Percentiles rank a stretch among this genome's conserved stretches.
Conservation (phyloP, 1,139 yeast genomes). For the Candida sanyaensis region DNA sequence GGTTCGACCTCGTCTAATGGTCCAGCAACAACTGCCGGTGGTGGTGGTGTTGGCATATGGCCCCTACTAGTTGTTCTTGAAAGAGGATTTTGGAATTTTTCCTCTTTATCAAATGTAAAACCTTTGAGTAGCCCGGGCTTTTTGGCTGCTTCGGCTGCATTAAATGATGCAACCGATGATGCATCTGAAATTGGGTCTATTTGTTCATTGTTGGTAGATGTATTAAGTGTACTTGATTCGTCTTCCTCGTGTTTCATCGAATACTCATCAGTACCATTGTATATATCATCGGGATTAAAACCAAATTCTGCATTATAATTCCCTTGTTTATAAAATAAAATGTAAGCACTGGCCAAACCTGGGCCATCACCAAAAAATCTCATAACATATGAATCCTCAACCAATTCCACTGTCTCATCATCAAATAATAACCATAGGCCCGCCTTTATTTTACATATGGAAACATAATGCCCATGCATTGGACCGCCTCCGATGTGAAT, state of each 20-base stretch:
- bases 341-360: slow-evolving; percentile 90
- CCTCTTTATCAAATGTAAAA: slow-evolving; percentile 16
- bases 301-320: slow-evolving; percentile 24
- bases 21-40: slow-evolving; percentile 1
- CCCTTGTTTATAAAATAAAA: slow-evolving; percentile 61
- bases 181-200: slow-evolving; percentile 14
- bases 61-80: slow-evolving; percentile 12
- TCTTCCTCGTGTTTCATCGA: slow-evolving; percentile 13
- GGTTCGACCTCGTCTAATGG: neutral
- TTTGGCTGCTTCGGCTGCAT: slow-evolving; percentile 8
- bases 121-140: slow-evolving; percentile 13
- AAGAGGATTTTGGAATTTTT: slow-evolving; percentile 8
- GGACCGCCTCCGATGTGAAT: slow-evolving; percentile 98
- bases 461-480: slow-evolving; percentile 94
- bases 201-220: slow-evolving; percentile 14
- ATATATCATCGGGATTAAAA: slow-evolving; percentile 33
- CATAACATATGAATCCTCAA: slow-evolving; percentile 80
- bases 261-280: slow-evolving; percentile 32
- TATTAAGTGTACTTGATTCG: slow-evolving; percentile 11
- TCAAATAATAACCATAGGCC: slow-evolving; percentile 92
- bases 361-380: slow-evolving; percentile 88
- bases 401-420: slow-evolving; percentile 91
- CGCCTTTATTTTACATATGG: slow-evolving; percentile 75
- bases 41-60: neutral
- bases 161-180: slow-evolving; percentile 16